A percentile compares a stretch with the other conserved stretches of the same genome.
Evolutionary conservation across 2,329 filamentous ascomycete genomes (phyloP).

Genomic region (Verticillium nubilum): DNA sequence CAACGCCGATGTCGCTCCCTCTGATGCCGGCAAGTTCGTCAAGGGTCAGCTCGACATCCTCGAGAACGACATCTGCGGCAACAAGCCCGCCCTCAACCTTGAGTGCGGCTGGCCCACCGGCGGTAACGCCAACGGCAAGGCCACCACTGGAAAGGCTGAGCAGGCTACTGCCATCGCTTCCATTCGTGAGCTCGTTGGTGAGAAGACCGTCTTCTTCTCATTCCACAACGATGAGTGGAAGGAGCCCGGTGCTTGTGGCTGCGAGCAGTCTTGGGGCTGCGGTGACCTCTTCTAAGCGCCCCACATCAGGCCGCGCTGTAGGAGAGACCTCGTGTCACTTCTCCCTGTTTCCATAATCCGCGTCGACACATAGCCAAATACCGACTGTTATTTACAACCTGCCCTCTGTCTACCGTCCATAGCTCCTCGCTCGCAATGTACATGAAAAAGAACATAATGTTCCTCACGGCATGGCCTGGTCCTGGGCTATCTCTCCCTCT

Average conservation of each 20-base stretch:
- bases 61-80: constrained; percentile 57
- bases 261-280: constrained; percentile 80
- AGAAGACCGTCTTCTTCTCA: constrained; percentile 74
- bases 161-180: constrained; percentile 68
- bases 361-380: background rate
- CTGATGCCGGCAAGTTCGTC: constrained; percentile 71
- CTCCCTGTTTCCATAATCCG: background rate
- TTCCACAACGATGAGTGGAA: constrained; percentile 82
- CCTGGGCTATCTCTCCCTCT: background rate
- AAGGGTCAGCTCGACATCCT: constrained; percentile 67
- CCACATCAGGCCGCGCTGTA: background rate
- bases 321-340: background rate
- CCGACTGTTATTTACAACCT: background rate
- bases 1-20: constrained; percentile 62
- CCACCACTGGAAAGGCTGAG: constrained; percentile 60
- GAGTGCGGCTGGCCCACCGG: constrained; percentile 85
- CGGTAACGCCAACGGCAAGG: constrained; percentile 66
- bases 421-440: background rate
- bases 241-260: constrained; percentile 57
- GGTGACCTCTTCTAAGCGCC: constrained; percentile 36
- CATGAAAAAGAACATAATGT: background rate
- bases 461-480: background rate
- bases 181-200: constrained; percentile 62
- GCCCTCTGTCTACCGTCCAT: background rate
- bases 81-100: constrained; percentile 71